A percentile compares a stretch with the other conserved stretches of the same genome.
phyloP scores from a whole-genome alignment of 2,329 filamentous ascomycete species.

The Xylariaceae sp. region DNA sequence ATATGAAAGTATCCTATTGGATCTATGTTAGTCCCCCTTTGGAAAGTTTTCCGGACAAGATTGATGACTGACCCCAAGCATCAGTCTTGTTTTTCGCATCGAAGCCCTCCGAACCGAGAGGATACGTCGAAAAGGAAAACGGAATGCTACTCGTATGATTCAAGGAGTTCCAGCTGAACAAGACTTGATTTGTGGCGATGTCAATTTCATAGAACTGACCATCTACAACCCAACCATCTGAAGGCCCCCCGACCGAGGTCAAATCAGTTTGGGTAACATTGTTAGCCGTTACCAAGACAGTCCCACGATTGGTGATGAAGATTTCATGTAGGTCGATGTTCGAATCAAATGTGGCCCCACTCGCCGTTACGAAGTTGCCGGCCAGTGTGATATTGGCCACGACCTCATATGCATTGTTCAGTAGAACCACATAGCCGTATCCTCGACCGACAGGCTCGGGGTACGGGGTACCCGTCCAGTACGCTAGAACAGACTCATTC shows the following conservation, averaged over 20 bases:
- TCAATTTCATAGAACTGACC: constrained; percentile 41
- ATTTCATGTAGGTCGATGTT: constrained; percentile 33
- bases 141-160: constrained; percentile 34
- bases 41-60: background rate
- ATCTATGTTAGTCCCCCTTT: constrained; percentile 1
- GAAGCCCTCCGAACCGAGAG: constrained; percentile 16
- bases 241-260: constrained; percentile 29
- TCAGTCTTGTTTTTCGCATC: constrained; percentile 10
- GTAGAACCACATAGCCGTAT: constrained; percentile 30
- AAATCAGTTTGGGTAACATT: constrained; percentile 31
- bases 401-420: constrained; percentile 28
- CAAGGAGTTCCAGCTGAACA: constrained; percentile 40
- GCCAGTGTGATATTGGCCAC: constrained; percentile 21
- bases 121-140: constrained; percentile 16
- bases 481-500: constrained; percentile 29
- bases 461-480: constrained; percentile 27
- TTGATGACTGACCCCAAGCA: background rate
- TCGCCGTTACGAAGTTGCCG: constrained; percentile 13
- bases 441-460: constrained; percentile 28
- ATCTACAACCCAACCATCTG: constrained; percentile 34
- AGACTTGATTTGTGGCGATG: constrained; percentile 34
- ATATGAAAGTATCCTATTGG: constrained; percentile 29
- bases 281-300: constrained; percentile 29
- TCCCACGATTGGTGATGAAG: constrained; percentile 26
- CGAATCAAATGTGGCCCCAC: constrained; percentile 10